Evolutionary conservation across 2,329 filamentous ascomycete genomes (phyloP), one percentile per base, ranked within the genome.

Genomic region (Fusarium brachygibbosum): DNA sequence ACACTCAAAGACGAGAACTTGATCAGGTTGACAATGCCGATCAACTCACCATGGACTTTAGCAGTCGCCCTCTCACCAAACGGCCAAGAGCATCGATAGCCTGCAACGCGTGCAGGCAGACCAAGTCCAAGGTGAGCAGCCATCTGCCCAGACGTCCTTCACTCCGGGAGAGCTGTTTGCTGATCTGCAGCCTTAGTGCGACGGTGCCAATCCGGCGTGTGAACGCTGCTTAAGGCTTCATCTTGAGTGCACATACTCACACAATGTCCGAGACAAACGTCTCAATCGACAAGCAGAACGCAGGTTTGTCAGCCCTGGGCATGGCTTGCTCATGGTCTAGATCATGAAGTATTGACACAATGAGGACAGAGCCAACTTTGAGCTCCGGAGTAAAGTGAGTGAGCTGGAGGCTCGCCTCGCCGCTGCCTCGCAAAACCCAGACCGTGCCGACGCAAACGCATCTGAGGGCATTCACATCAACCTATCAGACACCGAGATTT

Each of bases 91-190:
- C 32, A 34, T 34, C 32, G 32, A 34, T 34, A 34, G 32, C 32
- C 32, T 34, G 32, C 32, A 34, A 34, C 32, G 32, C 32, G 32
- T 34, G 32, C 32, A 34, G 32, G 32, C 32, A 34, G 32, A 34
- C 67, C 35, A 75, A 75, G 59, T 73, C 71, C 49, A 75, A 71
- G 58, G 72, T 74, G 53, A 51, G 56, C n/a, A 38, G 37, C 37
- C 37, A 38, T 6, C 37, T 38, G 37, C n/a, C 17, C 21, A 44
- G 11, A 52, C 23, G n/a, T 29, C 25, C 12, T 50, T 23, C 21
- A 37, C n/a, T 8, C 31, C 11, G 37, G 37, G 37, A 38, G 37
- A 38, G n/a, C 37, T 38, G 29, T 29, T 31, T 32, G 28, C 48
- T 56, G 44, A 61, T 21, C 42, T 45, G 13, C 32, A 28, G 23